Evolutionary conservation across 2,329 filamentous ascomycete species (phyloP), one percentile per base, ranked within the genome.

Genomic region (Nannizziopsis barbatae): DNA sequence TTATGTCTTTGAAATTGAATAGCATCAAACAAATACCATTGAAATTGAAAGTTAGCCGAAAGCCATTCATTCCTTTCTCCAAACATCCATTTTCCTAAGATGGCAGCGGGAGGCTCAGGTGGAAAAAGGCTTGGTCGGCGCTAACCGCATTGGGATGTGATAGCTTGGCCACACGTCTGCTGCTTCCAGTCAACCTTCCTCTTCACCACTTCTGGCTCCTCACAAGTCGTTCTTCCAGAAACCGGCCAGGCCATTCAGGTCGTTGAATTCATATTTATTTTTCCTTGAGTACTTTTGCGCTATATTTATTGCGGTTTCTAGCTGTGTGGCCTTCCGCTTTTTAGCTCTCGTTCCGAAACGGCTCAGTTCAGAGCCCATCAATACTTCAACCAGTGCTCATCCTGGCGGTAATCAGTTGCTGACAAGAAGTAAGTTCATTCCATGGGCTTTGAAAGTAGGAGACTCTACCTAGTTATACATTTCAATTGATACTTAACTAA

Each of bases 321-420:
- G 38, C 37, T 42, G 45, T 35, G 31, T 43, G 44, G 31, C 18
- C 31, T 37, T 37, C 37, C 31, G 20, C 11, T 41, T 15, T 35
- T 20, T 17, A 35, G 33, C 44, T 42, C 31, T 18, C 27, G 12
- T 6, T 31, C 14, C 39, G 15, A 33, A 36, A n/a, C 32, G 39
- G 39, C 44, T 47, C 45, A 40, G 37, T 18, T 42, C 46, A 52
- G 35, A 18, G 50, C 45, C 40, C 47, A 47, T 41, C 50, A 31
- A n/a, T n/a, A 56, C 36, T 17, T 50, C 43, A 47, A 46, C 48
- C 49, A 50, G 54, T 59, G 62, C 60, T 65, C 58, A 60, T 60
- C 58, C 66, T 69, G 67, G 65, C 66, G 62, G 65, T 62, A 60
- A 58, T 59, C 59, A 61, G 60, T 62, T 62, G 61, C 61, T 71